Base-by-base conservation (phyloP, 352 stramenopile genomes). In the Pythium rhizo-oryzae region DNA sequence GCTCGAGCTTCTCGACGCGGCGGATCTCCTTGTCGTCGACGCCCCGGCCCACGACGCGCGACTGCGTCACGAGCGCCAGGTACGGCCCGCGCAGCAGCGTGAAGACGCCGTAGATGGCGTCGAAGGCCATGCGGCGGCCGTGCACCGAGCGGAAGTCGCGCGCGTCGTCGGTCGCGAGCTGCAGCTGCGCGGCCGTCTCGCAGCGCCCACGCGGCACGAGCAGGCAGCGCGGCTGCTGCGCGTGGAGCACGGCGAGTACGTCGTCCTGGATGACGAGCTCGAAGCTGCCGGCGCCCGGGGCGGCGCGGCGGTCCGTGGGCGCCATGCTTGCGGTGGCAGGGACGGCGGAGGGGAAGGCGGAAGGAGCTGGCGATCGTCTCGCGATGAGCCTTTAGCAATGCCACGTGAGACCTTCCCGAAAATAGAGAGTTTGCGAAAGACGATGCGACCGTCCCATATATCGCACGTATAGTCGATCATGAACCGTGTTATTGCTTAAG, bases 41-140 rank as follows among this genome's bases (percentile, higher is more conserved):
- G 19, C 82, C 82, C 28, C 69, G 80, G 1, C 78, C 82, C 56
- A 74, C 82, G 44, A 82, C 59, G 66, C 85, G 87, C 39, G 81
- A 90, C 52, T 89, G 76, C 56, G 84, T 93, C 46, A 91, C 85
- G 13, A 93, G 73, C 25, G 86, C 84, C 44, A 94, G 53, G 63
- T 93, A 94, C 16, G 78, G 82, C 0, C 86, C 84, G 2, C 80
- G 78, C 30, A 93, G 75, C 71, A 93, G 69, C 69, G 62, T 79
- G 71, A 90, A 92, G 46, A 94, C 77, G 67, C 86, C 84, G 72
- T 90, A 94, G 67, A 94, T 89, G 33, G 82, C 85, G 71, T 93
- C 83, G 41, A 93, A 92, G 43, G 63, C 70, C 80, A 94, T 87
- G 58, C 80, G 82, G 18, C 87, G 85, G 9, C 87, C 85, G 68